Evolutionary conservation across 345 rosid genomes (phyloP), one percentile per base, ranked within the genome.

Genomic region (Pelargonium nanum): DNA sequence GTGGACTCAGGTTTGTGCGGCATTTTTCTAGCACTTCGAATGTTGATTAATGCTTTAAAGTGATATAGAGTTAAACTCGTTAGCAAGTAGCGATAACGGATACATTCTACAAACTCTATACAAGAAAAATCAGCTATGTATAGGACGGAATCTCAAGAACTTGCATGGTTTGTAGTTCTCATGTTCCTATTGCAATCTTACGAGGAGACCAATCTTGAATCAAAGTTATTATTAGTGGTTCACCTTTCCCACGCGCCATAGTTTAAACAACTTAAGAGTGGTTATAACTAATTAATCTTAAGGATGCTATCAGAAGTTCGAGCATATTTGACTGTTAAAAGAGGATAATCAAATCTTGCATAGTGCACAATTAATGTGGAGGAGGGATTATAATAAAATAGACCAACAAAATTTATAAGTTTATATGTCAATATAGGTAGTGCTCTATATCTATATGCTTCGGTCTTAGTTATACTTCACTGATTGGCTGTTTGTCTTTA

Each of bases 1-100:
- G 58, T 89, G 1, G 96, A 87, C 71, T 89, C 86, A 1, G 97
- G 97, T 93, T 53, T 50, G 85, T 68, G 63, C 57, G 66, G 7
- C 13, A 16, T 22, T 48, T 68, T 26, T 53, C 21, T 50, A 17
- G 8, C 15, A 12, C 8, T 22, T 13, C 22, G 4, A 56, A 23
- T 6, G 24, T 45, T 30, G 26, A 26, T 58, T 52, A n/a, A n/a
- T n/a, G 30, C 62, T 48, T 10, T 19, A 40, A 40, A 40, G 48
- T 40, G 48, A 10, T 0, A 15, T 17, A 7, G 2, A 40, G 15
- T 40, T 17, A 9, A 5, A 15, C 4, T 34, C 12, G 13, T 34
- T 34, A 34, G 45, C 12, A 34, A 34, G 45, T 34, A 34, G 45
- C 45, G 12, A 34, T 4, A 10, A 9, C 12, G 10, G 45, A 4